Conservation (phyloP, 1,139 yeast species). For the Yamadazyma aaseri region DNA sequence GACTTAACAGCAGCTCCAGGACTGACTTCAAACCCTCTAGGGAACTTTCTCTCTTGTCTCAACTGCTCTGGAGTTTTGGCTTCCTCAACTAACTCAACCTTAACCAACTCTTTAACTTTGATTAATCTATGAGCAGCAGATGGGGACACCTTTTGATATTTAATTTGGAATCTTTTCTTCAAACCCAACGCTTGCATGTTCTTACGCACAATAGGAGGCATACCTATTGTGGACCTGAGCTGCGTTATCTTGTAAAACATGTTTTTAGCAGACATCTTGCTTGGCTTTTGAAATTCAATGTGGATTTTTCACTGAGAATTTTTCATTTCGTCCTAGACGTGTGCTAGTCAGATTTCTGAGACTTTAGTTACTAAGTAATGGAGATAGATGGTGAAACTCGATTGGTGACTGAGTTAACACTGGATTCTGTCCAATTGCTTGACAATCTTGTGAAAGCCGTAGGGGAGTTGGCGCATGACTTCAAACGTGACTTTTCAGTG, state of each 20-base stretch:
- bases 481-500: background rate
- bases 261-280: conserved; percentile 18
- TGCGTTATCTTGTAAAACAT: conserved; percentile 65
- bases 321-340: background rate
- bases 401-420: background rate
- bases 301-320: conserved; percentile 1
- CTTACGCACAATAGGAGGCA: conserved; percentile 66
- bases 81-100: conserved; percentile 70
- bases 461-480: background rate
- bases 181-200: conserved; percentile 76
- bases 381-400: conserved; percentile 1
- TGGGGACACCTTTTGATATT: conserved; percentile 72
- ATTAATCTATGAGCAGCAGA: conserved; percentile 84
- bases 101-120: conserved; percentile 83
- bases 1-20: conserved; percentile 15
- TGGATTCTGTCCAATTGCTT: conserved; percentile 10
- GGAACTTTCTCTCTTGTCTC: conserved; percentile 55
- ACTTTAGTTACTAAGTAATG: conserved; percentile 2
- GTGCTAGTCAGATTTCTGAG: background rate
- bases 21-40: conserved; percentile 54
- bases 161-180: conserved; percentile 67
- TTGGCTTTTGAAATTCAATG: background rate
- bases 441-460: conserved; percentile 2
- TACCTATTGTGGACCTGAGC: conserved; percentile 78
- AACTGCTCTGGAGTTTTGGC: conserved; percentile 49